These are phyloP conservation scores for Phlebopus sp. DNA, from an alignment of 1,284 basidiomycete species.

Conservation along the genomic window DNA sequence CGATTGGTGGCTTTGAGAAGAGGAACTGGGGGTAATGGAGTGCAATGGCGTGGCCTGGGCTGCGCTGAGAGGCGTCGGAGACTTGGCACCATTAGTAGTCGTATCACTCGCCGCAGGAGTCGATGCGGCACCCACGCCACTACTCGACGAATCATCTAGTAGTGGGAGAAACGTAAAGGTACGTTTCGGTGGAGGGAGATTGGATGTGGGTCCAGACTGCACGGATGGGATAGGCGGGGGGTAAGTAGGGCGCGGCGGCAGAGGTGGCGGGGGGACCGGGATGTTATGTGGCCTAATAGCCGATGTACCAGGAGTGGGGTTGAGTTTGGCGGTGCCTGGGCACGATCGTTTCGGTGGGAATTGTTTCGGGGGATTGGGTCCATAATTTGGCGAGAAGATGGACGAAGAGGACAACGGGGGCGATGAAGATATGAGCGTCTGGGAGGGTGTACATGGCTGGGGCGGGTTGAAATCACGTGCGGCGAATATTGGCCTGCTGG, in stretches of 20 bases:
- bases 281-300: slow-evolving; percentile 9
- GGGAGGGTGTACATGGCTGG: background rate
- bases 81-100: background rate
- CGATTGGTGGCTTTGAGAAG: background rate
- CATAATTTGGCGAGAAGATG: background rate
- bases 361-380: background rate
- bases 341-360: too few relatives aligned
- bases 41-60: background rate
- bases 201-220: background rate
- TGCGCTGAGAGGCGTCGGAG: background rate
- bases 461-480: background rate
- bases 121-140: background rate
- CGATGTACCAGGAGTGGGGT: background rate
- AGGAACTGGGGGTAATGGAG: background rate
- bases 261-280: slow-evolving; percentile 9
- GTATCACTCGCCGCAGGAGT: background rate
- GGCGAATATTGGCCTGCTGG: background rate
- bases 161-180: slow-evolving; percentile 8
- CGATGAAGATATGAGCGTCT: background rate
- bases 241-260: background rate
- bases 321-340: background rate
- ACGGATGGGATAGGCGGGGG: background rate
- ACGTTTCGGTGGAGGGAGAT: slow-evolving; percentile 8
- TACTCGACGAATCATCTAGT: slow-evolving; percentile 7
- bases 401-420: background rate